Percentiles rank a stretch among this genome's conserved stretches.
These are phyloP conservation scores for Psilocybe tampanensis DNA, from an alignment of 768 basidiomycete genomes.

Conservation along the genomic window DNA sequence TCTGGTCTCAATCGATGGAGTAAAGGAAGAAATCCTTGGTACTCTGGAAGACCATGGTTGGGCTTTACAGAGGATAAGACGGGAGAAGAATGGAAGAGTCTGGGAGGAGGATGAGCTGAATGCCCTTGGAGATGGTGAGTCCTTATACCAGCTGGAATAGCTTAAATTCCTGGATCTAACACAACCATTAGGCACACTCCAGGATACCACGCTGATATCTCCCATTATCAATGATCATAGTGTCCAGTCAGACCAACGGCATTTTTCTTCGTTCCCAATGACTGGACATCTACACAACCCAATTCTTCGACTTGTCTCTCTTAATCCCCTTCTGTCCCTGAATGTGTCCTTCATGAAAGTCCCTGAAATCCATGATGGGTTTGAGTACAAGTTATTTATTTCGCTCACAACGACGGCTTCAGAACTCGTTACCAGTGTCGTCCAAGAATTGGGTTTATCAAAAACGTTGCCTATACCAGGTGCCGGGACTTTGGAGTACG, in stretches of 20 bases:
- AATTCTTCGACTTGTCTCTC: constrained; percentile 69
- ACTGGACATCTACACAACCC: constrained; percentile 71
- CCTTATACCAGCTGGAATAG: neutral
- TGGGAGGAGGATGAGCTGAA: constrained; percentile 79
- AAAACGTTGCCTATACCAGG: constrained; percentile 68
- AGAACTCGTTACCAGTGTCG: constrained; percentile 52
- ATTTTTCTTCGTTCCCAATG: constrained; percentile 72
- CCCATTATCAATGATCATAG: constrained; percentile 51
- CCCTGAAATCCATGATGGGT: constrained; percentile 78
- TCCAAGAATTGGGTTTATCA: constrained; percentile 71
- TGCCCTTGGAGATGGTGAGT: constrained; percentile 62
- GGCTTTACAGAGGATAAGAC: constrained; percentile 68
- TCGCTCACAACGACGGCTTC: constrained; percentile 55
- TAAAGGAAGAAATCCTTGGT: constrained; percentile 57
- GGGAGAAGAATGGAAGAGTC: constrained; percentile 55
- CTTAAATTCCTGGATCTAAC: neutral
- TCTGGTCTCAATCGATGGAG: constrained; percentile 48
- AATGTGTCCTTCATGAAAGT: constrained; percentile 63
- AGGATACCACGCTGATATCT: constrained; percentile 45
- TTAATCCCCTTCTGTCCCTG: constrained; percentile 60
- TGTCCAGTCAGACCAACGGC: constrained; percentile 40
- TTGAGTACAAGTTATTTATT: constrained; percentile 66
- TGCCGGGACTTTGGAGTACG: constrained; percentile 70
- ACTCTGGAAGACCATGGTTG: constrained; percentile 61
- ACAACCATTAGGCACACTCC: constrained; percentile 48